phyloP scores from a whole-genome alignment of 768 basidiomycete genomes.

The Fistulinella prunicolor region DNA sequence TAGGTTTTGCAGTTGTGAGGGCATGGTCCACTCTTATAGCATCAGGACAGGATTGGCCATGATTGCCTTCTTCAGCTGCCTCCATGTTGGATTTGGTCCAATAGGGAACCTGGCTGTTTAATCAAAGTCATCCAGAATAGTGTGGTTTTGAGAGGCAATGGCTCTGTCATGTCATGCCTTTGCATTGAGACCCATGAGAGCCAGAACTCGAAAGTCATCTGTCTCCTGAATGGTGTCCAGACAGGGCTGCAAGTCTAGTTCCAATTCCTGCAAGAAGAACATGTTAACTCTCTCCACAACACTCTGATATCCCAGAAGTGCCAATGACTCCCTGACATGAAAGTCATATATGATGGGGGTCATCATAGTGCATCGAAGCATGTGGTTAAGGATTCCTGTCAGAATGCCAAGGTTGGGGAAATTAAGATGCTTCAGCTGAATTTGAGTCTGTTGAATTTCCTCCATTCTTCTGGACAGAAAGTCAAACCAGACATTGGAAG shows the following conservation, averaged over 20 bases:
- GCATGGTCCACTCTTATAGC: conserved; percentile 1
- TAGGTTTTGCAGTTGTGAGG: not conserved
- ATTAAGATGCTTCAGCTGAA: not conserved
- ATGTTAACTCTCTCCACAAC: not conserved
- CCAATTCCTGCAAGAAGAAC: not conserved
- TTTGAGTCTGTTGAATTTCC: conserved; percentile 4
- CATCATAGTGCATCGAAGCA: not conserved
- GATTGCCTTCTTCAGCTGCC: not conserved
- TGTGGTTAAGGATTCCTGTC: conserved; percentile 7
- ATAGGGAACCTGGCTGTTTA: not conserved
- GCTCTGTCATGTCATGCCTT: not conserved
- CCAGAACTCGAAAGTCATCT: not conserved
- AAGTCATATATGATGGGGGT: conserved; percentile 6
- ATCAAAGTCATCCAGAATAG: not conserved
- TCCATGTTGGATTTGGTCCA: conserved; percentile 4
- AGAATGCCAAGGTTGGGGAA: conserved; percentile 8
- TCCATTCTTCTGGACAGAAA: not conserved
- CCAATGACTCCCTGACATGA: conserved; percentile 3
- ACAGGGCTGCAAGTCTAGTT: not conserved
- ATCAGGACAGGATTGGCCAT: not conserved
- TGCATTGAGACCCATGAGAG: not conserved
- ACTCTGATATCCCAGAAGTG: not conserved
- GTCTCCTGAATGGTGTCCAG: not conserved
- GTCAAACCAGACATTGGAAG: conserved; percentile 2
- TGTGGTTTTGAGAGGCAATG: not conserved